phyloP scores from a whole-genome alignment of 805 yeast genomes.

The Schwanniomyces vanrijiae region DNA sequence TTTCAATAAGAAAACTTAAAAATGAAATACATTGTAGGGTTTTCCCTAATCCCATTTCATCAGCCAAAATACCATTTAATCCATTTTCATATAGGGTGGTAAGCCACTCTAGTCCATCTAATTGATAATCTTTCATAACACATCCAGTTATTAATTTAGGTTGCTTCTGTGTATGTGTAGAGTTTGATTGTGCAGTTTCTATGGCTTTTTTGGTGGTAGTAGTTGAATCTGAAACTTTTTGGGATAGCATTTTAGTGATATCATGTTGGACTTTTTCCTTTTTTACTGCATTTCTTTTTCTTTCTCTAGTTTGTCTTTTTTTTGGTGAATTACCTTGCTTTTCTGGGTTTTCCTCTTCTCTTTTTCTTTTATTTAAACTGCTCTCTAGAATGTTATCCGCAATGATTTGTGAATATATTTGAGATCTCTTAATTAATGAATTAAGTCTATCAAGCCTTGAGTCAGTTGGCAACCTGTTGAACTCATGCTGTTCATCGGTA shows the following conservation, averaged over 20 bases:
- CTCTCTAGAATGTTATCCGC: slow-evolving; percentile 70
- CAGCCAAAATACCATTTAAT: slow-evolving; percentile 90
- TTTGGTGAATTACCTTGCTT: slow-evolving; percentile 10
- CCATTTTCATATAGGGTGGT: slow-evolving; percentile 89
- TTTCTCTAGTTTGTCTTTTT: slow-evolving; percentile 4
- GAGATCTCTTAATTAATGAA: slow-evolving; percentile 80
- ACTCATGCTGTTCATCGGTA: slow-evolving; percentile 35
- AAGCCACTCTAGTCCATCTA: slow-evolving; percentile 90
- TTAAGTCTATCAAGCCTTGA: slow-evolving; percentile 65
- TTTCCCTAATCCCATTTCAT: slow-evolving; percentile 97
- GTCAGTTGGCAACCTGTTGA: slow-evolving; percentile 49
- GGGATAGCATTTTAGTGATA: slow-evolving; percentile 17
- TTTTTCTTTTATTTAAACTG: slow-evolving; percentile 28
- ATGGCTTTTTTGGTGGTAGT: slow-evolving; percentile 19
- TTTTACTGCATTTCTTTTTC: slow-evolving; percentile 12
- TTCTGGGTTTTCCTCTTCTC: slow-evolving; percentile 17
- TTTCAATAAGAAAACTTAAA: slow-evolving; percentile 71
- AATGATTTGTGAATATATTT: slow-evolving; percentile 82
- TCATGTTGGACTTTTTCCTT: slow-evolving; percentile 9
- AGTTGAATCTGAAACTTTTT: slow-evolving; percentile 16
- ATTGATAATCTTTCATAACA: slow-evolving; percentile 74
- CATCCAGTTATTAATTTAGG: slow-evolving; percentile 46
- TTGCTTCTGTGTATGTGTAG: slow-evolving; percentile 21
- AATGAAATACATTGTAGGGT: slow-evolving; percentile 87
- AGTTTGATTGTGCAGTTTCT: slow-evolving; percentile 21